These are phyloP conservation scores for Blastocystis hominis DNA, from an alignment of 352 stramenopile species.

Conservation along the genomic window DNA sequence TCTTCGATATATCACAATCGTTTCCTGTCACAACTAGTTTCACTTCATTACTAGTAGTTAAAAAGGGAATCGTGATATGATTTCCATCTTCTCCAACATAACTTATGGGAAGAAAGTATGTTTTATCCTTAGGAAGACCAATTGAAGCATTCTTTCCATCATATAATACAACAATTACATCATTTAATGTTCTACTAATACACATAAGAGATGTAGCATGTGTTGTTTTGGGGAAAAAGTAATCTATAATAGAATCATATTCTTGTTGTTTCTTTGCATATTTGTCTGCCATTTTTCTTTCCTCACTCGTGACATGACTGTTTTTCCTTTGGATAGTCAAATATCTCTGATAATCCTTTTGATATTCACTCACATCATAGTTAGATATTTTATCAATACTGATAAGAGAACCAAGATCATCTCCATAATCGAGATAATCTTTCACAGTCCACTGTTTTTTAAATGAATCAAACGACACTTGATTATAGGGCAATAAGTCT, in stretches of 20 bases:
- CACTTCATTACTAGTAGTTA: neutral
- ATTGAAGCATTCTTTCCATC: neutral
- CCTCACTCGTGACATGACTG: neutral
- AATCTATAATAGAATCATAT: no score
- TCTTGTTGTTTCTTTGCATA: no score
- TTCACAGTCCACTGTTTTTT: no score
- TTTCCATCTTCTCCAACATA: neutral
- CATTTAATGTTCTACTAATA: neutral
- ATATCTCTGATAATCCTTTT: neutral
- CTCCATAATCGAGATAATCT: no score
- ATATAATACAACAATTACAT: neutral
- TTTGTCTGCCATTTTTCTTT: neutral
- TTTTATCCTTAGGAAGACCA: neutral
- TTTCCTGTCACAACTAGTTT: neutral
- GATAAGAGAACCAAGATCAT: no score
- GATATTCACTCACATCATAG: no score
- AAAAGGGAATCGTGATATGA: neutral
- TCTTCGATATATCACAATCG: no score
- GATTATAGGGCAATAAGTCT: no score
- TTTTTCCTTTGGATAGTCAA: neutral
- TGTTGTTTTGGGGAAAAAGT: neutral
- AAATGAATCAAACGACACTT: no score
- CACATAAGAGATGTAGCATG: neutral
- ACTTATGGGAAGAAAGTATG: neutral
- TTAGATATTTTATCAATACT: no score